Conservation (phyloP, 2,329 filamentous ascomycete species). For the Penicillium sp. region DNA sequence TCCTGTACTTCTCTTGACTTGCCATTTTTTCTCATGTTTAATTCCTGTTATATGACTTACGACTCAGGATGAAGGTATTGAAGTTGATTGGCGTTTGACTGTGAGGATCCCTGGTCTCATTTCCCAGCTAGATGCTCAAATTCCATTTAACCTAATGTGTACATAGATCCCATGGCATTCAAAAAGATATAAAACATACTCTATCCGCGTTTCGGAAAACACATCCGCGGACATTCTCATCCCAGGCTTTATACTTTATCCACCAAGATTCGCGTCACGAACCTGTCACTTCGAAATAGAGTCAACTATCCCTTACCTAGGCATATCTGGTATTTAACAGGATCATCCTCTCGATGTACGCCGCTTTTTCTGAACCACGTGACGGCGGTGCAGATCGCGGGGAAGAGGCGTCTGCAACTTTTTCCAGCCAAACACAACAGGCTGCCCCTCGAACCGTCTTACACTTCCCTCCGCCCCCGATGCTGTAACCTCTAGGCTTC, state of each 20-base stretch:
- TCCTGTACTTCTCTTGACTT: neutral
- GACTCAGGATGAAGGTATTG: conserved; percentile 3
- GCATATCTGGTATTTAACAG: neutral
- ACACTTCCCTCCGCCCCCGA: conserved; percentile 21
- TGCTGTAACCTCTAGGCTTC: conserved; percentile 20
- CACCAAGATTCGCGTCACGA: neutral
- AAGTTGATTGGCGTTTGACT: conserved; percentile 5
- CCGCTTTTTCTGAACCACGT: conserved; percentile 15
- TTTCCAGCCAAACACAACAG: conserved; percentile 10
- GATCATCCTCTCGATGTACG: neutral
- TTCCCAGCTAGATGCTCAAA: neutral
- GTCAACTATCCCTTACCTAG: neutral
- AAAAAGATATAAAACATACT: neutral
- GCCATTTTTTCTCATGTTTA: conserved; percentile 1
- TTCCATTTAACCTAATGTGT: conserved; percentile 1
- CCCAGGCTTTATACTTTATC: neutral
- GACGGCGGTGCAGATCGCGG: conserved; percentile 22
- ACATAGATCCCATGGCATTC: neutral
- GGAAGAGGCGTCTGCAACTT: conserved; percentile 13
- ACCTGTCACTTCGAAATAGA: neutral
- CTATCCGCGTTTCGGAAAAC: neutral
- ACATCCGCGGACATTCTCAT: neutral
- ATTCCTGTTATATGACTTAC: conserved; percentile 11
- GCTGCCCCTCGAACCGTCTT: conserved; percentile 4
- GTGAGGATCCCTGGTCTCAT: neutral